Evolutionary conservation across 1,284 basidiomycete species (phyloP), one percentile per base, ranked within the genome.

Genomic region (Rhodofomes roseus): DNA sequence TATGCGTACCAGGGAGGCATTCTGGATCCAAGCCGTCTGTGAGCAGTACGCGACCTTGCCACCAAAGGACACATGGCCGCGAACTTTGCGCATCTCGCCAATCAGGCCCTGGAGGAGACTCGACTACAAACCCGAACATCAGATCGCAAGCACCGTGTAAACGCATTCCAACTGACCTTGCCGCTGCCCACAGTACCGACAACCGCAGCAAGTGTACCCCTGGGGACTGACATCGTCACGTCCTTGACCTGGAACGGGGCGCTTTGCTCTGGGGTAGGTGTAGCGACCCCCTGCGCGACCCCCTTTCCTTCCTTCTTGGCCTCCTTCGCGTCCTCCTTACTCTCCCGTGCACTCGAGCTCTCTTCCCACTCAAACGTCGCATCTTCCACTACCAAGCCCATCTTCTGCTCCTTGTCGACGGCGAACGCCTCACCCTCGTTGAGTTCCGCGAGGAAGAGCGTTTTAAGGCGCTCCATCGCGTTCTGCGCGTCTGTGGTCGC

Each of bases 21-120:
- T 93, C 71, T 95, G 93, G 57, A 96, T 95, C 93, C 94, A 96
- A 1, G 93, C 89, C 25, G 80, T 85, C 71, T 95, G 93, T 3
- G 92, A 84, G 70, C 91, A 94, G 74, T 95, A 96, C 0, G 84
- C 88, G 1, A 95, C 81, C 8, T 79, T 79, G 1, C 89, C 91
- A 48, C 90, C 88, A 65, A 89, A 85, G 0, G 73, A 74, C 34
- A 89, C 81, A 2, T 74, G 70, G 0, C 90, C 90, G 2, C 71
- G 66, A 0, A 78, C 70, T 50, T 74, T 77, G 39, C 82, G 78
- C 89, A 92, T 92, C 73, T 92, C 90, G 8, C 90, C 89, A 31
- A 92, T 83, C 34, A 92, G 74, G 2, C 86, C 89, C 65, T 86
- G 81, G 2, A 92, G 74, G 6, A 92, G 71, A 67, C 85, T 88